Evolutionary conservation across 179 eudicot genomes (phyloP).

Genomic region (Carnegiea gigantea): DNA sequence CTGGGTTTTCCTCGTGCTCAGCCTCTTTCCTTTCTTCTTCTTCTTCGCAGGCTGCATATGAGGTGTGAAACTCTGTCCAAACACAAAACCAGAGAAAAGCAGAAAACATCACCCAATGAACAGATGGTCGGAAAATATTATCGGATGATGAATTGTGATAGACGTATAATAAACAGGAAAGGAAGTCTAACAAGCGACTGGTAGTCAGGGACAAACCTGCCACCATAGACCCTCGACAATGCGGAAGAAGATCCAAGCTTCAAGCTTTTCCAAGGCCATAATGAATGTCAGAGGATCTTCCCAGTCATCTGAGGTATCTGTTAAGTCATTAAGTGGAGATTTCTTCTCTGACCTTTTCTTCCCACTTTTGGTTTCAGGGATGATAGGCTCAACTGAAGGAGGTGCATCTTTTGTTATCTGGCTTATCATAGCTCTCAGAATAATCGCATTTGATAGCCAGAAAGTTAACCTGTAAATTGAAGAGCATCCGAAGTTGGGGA

Average conservation of each 20-base stretch:
- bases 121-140: background rate
- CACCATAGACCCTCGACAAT: slow-evolving; percentile 91
- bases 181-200: background rate
- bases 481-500: background rate
- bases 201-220: slow-evolving; percentile 56
- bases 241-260: slow-evolving; percentile 84
- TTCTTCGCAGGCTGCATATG: slow-evolving; percentile 76
- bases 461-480: slow-evolving; percentile 58
- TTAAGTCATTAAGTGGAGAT: slow-evolving; percentile 30
- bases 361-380: slow-evolving; percentile 27
- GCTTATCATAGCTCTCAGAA: slow-evolving; percentile 66
- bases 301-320: slow-evolving; percentile 60
- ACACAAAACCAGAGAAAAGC: slow-evolving; percentile 9
- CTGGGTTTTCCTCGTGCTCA: slow-evolving; percentile 46
- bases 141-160: no score
- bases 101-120: background rate
- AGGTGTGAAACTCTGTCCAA: slow-evolving; percentile 71
- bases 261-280: slow-evolving; percentile 73
- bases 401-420: slow-evolving; percentile 46
- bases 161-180: no score
- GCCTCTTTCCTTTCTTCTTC: slow-evolving; percentile 49
- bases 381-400: slow-evolving; percentile 24
- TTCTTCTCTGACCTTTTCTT: slow-evolving; percentile 40
- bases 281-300: slow-evolving; percentile 63
- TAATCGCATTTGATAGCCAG: slow-evolving; percentile 81